These are phyloP conservation scores for Paramyrothecium roridum DNA, from an alignment of 2,329 filamentous ascomycete species.

Conservation along the genomic window DNA sequence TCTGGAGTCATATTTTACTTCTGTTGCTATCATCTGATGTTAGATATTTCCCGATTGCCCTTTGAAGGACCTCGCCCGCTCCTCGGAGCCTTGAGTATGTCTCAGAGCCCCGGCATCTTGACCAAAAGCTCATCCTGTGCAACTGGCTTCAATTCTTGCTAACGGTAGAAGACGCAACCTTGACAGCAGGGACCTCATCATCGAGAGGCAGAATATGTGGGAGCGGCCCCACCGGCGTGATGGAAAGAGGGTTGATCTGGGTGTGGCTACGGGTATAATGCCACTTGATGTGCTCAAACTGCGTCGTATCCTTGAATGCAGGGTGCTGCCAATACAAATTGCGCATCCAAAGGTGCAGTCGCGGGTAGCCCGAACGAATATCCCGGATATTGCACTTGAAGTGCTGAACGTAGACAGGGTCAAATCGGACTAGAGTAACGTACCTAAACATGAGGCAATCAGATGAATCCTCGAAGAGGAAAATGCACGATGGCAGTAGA, in stretches of 20 bases:
- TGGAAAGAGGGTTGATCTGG: constrained; percentile 65
- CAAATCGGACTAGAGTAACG: constrained; percentile 71
- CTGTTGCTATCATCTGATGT: too few species aligned
- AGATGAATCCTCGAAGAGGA: not conserved
- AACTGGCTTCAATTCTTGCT: too few species aligned
- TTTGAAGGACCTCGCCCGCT: too few species aligned
- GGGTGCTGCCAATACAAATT: constrained; percentile 79
- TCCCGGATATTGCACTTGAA: constrained; percentile 86
- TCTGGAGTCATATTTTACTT: too few species aligned
- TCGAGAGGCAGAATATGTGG: constrained; percentile 77
- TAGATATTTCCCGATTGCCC: too few species aligned
- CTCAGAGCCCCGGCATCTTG: too few species aligned
- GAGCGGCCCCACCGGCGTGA: constrained; percentile 81
- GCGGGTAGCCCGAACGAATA: constrained; percentile 79
- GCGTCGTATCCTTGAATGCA: constrained; percentile 78
- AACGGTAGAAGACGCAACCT: constrained; percentile 6
- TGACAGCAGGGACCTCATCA: constrained; percentile 68
- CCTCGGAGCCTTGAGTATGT: too few species aligned
- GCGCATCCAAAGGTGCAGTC: constrained; percentile 76
- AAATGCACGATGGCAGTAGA: not conserved
- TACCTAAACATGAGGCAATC: constrained; percentile 34
- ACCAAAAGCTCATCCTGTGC: too few species aligned
- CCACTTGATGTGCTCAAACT: constrained; percentile 94
- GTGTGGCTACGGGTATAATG: constrained; percentile 61
- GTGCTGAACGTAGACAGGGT: constrained; percentile 80